Evolutionary conservation across 1,284 basidiomycete genomes (phyloP), one percentile per base, ranked within the genome.

Genomic region (Veloboletus limbatus): DNA sequence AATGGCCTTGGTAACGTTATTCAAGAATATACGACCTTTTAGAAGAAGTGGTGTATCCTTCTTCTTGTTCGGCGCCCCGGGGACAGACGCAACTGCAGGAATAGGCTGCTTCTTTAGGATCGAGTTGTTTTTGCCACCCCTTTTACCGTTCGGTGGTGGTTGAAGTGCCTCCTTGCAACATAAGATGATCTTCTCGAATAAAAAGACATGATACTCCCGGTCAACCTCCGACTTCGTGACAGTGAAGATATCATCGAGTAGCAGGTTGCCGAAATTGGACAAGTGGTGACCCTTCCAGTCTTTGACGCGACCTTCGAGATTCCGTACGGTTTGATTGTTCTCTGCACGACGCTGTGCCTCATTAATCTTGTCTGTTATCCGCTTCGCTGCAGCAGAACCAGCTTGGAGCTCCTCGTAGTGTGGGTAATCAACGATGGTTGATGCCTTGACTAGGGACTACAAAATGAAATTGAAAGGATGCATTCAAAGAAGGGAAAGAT

Each of bases 211-310:
- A 63, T 99, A 99, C 66, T 99, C 97, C 55, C 96, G 81, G 66
- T 98, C 94, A 57, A 94, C 91, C 52, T 97, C 94, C 51, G 88
- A 91, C 71, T 99, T 99, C 57, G 91, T 94, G 44, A 99, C 97
- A 53, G 88, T 84, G 69, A 99, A 99, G 49, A 93, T 81, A 66
- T 98, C 96, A 63, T 97, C 93, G 18, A 98, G 81, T 28, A 96
- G 77, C 37, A 99, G 83, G 52, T 88, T 82, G 50, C 97, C 97
- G 58, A 99, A 99, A 57, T 92, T 89, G 56, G 84, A 83, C 34
- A 97, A 78, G 62, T 96, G 91, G 70, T 99, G 97, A 6, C 96
- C 96, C 68, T 99, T 99, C 97, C 97, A 99, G 68, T 99, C 96
- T 55, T 97, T 94, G 41, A 99, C 94, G 27, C 97, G 85, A 28